Conservation (phyloP, 305 asterid species). For the Plantago lanceolata region DNA sequence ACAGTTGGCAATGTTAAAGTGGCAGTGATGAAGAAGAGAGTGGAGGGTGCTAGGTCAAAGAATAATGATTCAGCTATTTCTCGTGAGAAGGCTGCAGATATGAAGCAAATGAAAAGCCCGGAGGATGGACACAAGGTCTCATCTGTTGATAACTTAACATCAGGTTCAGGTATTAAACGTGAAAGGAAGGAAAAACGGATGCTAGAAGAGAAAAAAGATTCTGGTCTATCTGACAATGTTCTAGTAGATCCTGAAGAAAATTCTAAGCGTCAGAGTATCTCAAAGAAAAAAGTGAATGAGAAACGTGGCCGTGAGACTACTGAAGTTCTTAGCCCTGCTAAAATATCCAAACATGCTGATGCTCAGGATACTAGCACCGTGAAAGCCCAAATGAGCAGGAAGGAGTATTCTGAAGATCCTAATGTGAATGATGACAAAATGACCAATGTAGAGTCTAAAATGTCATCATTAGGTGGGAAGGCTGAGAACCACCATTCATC, state of each 20-base stretch:
- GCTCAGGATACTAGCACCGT: constrained; percentile 33
- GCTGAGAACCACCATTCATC: constrained; percentile 30
- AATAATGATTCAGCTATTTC: neutral
- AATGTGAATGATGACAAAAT: constrained; percentile 33
- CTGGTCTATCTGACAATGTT: constrained; percentile 25
- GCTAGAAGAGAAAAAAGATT: constrained; percentile 39
- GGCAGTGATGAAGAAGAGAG: constrained; percentile 17
- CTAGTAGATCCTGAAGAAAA: constrained; percentile 26
- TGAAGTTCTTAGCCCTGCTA: constrained; percentile 39
- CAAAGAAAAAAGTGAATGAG: constrained; percentile 44
- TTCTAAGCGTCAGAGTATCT: constrained; percentile 34
- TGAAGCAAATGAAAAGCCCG: constrained; percentile 25
- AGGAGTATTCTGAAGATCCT: constrained; percentile 31
- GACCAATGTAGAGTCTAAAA: constrained; percentile 34
- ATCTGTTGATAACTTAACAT: constrained; percentile 32
- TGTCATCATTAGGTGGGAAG: constrained; percentile 36
- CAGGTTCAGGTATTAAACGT: constrained; percentile 28
- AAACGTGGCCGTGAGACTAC: constrained; percentile 39
- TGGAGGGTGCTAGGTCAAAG: neutral
- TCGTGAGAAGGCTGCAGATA: constrained; percentile 14
- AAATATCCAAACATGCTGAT: constrained; percentile 39
- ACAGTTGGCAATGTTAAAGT: constrained; percentile 15
- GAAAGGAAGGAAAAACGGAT: constrained; percentile 43
- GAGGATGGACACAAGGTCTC: constrained; percentile 33
- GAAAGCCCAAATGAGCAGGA: constrained; percentile 34